Conservation (phyloP, 176 grass and related monocot genomes). For the Triticum turgidum region DNA sequence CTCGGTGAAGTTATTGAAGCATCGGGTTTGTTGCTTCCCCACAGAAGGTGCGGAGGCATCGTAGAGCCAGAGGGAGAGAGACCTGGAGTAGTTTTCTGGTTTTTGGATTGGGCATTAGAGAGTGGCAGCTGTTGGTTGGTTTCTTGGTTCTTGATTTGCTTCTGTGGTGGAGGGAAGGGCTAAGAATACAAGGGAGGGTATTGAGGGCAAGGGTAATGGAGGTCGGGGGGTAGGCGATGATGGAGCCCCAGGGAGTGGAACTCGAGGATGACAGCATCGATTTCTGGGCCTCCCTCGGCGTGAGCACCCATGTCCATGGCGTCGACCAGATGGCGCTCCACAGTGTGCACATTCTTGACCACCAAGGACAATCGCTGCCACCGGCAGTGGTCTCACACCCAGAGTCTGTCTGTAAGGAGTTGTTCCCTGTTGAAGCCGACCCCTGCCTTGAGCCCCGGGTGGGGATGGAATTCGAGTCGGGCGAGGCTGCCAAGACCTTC, state of each 20-base stretch:
- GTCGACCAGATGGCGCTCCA: conserved; percentile 68
- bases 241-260: conserved; percentile 69
- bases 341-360: conserved; percentile 48
- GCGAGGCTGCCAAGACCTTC: conserved; percentile 91
- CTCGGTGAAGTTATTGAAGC: background rate
- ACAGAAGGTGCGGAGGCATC: background rate
- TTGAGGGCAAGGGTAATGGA: conserved; percentile 36
- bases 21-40: background rate
- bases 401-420: conserved; percentile 35
- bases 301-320: conserved; percentile 68
- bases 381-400: background rate
- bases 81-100: conserved; percentile 7
- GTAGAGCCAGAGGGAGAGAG: background rate
- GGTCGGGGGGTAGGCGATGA: conserved; percentile 32
- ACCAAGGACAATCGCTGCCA: conserved; percentile 26
- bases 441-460: conserved; percentile 63
- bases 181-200: background rate
- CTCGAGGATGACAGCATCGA: conserved; percentile 98
- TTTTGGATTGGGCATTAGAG: conserved; percentile 6
- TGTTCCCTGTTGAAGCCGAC: conserved; percentile 47
- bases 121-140: background rate
- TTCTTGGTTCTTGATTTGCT: conserved; percentile 30
- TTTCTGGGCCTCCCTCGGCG: conserved; percentile 87
- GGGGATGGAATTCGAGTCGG: conserved; percentile 94
- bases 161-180: background rate